Conservation (phyloP, 495 filamentous ascomycete genomes). For the Cercophora sp. region DNA sequence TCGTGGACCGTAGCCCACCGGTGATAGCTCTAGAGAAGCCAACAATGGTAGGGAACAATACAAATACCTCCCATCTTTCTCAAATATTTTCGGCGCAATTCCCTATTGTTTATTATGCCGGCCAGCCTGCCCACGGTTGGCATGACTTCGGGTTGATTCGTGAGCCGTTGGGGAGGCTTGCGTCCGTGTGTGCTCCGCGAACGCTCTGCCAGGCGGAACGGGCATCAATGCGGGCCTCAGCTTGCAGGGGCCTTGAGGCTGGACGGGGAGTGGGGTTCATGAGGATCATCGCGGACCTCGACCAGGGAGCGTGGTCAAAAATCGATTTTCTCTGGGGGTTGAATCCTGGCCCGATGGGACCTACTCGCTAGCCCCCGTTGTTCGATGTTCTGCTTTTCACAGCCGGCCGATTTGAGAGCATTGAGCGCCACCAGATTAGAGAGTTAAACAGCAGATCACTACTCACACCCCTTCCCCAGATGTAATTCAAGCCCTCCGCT, state of each 20-base stretch:
- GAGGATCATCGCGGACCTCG: conserved; percentile 1
- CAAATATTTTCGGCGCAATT: background rate
- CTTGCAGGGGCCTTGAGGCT: too few species aligned
- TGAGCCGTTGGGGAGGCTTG: conserved; percentile 4
- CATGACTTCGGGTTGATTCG: background rate
- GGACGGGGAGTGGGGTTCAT: too few species aligned
- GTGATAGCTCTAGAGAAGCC: too few species aligned
- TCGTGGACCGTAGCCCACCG: too few species aligned
- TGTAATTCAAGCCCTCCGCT: background rate
- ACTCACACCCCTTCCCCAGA: conserved; percentile 5
- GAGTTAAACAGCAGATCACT: conserved; percentile 12
- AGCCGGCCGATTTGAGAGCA: conserved; percentile 14
- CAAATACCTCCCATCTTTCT: background rate
- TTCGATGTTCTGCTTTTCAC: conserved; percentile 4
- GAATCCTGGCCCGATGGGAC: background rate
- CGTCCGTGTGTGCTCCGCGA: background rate
- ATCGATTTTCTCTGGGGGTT: conserved; percentile 1
- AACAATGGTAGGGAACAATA: background rate
- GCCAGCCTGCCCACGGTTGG: background rate
- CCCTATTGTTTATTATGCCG: conserved; percentile 5
- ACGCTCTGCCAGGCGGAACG: background rate
- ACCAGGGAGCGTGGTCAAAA: background rate
- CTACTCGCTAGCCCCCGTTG: background rate
- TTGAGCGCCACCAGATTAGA: conserved; percentile 30
- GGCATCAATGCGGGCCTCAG: background rate